Conservation (phyloP, 768 basidiomycete species). For the Termitomyces sp. region DNA sequence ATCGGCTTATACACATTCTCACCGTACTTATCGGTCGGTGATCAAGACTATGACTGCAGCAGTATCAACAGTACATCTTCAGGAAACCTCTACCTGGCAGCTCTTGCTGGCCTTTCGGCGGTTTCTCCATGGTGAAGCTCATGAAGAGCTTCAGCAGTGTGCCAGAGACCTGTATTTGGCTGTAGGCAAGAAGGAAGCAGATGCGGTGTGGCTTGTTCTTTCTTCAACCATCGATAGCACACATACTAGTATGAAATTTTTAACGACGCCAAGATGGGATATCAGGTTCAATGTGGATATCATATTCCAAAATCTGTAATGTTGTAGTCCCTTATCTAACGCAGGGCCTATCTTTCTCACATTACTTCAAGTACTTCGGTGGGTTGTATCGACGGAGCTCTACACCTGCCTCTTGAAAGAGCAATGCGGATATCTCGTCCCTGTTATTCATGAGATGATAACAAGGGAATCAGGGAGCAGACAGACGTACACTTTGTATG, state of each 20-base stretch:
- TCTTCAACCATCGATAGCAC: constrained; percentile 42
- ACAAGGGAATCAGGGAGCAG: background rate
- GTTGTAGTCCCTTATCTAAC: background rate
- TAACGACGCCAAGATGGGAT: constrained; percentile 59
- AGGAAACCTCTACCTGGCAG: constrained; percentile 77
- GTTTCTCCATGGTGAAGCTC: constrained; percentile 62
- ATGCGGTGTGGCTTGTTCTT: constrained; percentile 83
- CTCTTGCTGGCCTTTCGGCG: constrained; percentile 70
- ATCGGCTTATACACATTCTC: constrained; percentile 76
- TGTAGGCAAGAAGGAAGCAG: constrained; percentile 59
- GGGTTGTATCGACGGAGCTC: constrained; percentile 67
- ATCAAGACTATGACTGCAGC: constrained; percentile 69
- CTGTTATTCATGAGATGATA: constrained; percentile 29
- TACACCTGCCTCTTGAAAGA: constrained; percentile 83
- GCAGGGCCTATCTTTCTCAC: background rate
- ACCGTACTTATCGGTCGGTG: constrained; percentile 74
- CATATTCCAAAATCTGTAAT: constrained; percentile 22
- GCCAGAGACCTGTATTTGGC: constrained; percentile 63
- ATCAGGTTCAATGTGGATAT: constrained; percentile 40
- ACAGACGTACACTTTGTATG: constrained; percentile 85
- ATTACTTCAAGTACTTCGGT: constrained; percentile 19
- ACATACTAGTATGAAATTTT: constrained; percentile 40
- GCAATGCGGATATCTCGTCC: constrained; percentile 74
- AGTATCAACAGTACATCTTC: constrained; percentile 59
- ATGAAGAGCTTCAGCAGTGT: constrained; percentile 68